phyloP scores from a whole-genome alignment of 2,329 filamentous ascomycete species.

The Penicillium sp. region DNA sequence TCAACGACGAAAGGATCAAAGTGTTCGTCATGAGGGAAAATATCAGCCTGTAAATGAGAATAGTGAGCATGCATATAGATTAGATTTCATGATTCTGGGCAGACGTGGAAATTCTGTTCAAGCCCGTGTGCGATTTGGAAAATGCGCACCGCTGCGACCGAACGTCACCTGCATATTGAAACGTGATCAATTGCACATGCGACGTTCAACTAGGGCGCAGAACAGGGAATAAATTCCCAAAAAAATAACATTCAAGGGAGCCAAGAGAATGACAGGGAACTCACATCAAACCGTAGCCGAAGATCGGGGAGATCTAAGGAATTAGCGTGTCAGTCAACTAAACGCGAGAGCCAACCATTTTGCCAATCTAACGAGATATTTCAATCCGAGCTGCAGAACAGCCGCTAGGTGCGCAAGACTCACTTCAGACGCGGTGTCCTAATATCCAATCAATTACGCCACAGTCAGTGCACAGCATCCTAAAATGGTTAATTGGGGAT shows the following conservation, averaged over 20 bases:
- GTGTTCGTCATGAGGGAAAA: conserved; percentile 65
- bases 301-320: conserved; percentile 42
- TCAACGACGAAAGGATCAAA: conserved; percentile 60
- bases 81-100: conserved; percentile 5
- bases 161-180: conserved; percentile 19
- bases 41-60: conserved; percentile 47
- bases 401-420: conserved; percentile 31
- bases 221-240: not conserved
- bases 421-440: conserved; percentile 43
- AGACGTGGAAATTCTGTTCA: conserved; percentile 21
- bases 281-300: conserved; percentile 44
- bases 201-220: conserved; percentile 1
- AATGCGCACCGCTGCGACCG: conserved; percentile 2
- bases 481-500: conserved; percentile 3
- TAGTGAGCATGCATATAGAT: conserved; percentile 14
- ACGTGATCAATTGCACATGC: conserved; percentile 42
- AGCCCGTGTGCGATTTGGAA: not conserved
- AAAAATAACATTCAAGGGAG: not conserved
- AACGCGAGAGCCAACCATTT: conserved; percentile 43
- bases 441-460: conserved; percentile 44
- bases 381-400: conserved; percentile 33
- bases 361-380: conserved; percentile 27
- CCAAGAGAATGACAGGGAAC: conserved; percentile 15
- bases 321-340: conserved; percentile 41
- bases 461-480: conserved; percentile 29